Conservation (phyloP, 1,284 basidiomycete genomes). For the Schizophyllum amplum region DNA sequence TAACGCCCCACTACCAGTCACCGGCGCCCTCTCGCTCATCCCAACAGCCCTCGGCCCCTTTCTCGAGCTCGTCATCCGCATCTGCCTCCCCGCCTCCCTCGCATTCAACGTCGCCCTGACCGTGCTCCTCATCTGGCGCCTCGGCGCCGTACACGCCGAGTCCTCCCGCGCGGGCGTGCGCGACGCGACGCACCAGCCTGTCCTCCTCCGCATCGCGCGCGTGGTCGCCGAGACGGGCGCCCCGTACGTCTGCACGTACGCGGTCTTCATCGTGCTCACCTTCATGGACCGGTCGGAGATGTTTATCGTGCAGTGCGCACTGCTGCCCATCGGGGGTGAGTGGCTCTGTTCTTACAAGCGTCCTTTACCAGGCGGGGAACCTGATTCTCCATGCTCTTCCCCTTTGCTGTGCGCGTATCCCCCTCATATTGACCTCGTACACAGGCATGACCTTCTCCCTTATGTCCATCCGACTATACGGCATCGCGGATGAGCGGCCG, state of each 20-base stretch:
- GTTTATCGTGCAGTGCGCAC: neutral
- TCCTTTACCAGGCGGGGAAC: too few species aligned
- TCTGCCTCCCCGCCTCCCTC: neutral
- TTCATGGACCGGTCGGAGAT: conserved; percentile 1
- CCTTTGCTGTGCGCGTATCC: too few species aligned
- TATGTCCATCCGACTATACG: neutral
- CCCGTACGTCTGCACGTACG: neutral
- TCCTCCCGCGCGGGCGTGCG: neutral
- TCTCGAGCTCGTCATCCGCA: neutral
- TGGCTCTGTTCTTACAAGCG: neutral
- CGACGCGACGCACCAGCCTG: neutral
- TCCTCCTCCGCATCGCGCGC: neutral
- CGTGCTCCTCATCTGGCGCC: neutral
- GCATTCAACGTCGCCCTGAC: neutral
- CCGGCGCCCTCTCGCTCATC: neutral
- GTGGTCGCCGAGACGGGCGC: neutral
- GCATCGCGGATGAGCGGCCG: neutral
- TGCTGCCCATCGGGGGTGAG: neutral
- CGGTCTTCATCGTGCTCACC: conserved; percentile 8
- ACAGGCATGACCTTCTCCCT: neutral
- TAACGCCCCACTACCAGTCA: neutral
- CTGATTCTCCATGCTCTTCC: too few species aligned
- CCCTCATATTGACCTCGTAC: too few species aligned
- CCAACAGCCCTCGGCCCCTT: neutral
- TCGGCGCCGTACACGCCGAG: neutral